A percentile compares a stretch with the other conserved stretches of the same genome.
Evolutionary conservation across 2,329 filamentous ascomycete species (phyloP).

Genomic region (Pseudophaeomoniella oleicola): DNA sequence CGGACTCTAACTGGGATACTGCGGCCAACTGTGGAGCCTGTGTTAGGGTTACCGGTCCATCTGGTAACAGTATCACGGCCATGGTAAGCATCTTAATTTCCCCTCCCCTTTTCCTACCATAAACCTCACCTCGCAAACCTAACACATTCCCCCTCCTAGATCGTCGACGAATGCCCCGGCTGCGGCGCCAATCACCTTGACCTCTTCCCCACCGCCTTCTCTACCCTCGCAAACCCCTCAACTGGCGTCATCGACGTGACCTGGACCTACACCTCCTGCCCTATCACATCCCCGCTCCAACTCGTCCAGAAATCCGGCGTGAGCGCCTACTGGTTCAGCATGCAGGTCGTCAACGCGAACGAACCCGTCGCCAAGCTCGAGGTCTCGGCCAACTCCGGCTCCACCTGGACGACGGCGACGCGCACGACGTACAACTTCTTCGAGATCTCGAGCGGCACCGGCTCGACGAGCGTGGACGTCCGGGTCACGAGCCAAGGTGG

Average conservation of each 20-base stretch:
- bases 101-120: not conserved
- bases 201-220: constrained; percentile 38
- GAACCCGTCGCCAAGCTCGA: constrained; percentile 1
- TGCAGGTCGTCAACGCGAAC: constrained; percentile 2
- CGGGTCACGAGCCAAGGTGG: constrained; percentile 2
- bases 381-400: constrained; percentile 1
- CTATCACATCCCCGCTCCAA: constrained; percentile 32
- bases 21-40: constrained; percentile 3
- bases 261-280: constrained; percentile 37
- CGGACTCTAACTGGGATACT: constrained; percentile 2
- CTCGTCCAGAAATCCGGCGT: constrained; percentile 30
- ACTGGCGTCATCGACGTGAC: constrained; percentile 34
- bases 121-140: not conserved
- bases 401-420: constrained; percentile 2
- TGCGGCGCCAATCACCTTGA: constrained; percentile 41
- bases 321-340: constrained; percentile 2
- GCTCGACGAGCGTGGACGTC: constrained; percentile 1
- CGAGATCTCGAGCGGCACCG: not conserved
- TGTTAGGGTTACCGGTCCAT: constrained; percentile 13
- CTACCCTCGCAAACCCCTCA: constrained; percentile 26
- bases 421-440: constrained; percentile 3
- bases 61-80: constrained; percentile 11
- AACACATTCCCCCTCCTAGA: constrained; percentile 17
- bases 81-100: constrained; percentile 35
- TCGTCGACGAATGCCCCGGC: constrained; percentile 43